These are phyloP conservation scores for Parsonsia alboflavescens DNA, from an alignment of 257 asterid species.

Conservation along the genomic window DNA sequence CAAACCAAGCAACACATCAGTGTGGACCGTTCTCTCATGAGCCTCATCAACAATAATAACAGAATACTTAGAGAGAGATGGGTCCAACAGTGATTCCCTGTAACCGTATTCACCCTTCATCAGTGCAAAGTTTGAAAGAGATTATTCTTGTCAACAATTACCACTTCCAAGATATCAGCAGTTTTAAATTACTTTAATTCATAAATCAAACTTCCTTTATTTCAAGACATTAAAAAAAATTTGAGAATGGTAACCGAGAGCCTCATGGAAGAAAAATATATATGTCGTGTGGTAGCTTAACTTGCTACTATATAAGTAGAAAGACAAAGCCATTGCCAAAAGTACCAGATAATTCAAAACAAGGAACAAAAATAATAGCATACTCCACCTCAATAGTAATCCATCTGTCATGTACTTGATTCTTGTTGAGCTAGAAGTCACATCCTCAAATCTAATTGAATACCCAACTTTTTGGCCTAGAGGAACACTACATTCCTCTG, in stretches of 20 bases:
- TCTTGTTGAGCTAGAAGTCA: conserved; percentile 69
- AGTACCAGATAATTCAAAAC: background rate
- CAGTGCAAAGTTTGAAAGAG: conserved; percentile 5
- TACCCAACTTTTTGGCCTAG: conserved; percentile 90
- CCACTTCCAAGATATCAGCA: background rate
- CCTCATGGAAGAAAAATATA: background rate
- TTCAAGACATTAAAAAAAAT: background rate
- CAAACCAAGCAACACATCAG: conserved; percentile 93
- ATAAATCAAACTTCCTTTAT: background rate
- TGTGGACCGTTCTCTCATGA: conserved; percentile 96
- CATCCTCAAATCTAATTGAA: conserved; percentile 89
- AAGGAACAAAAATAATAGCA: background rate
- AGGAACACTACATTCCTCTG: conserved; percentile 79
- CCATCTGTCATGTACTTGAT: conserved; percentile 98
- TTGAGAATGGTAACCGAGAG: background rate
- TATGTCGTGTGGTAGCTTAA: background rate
- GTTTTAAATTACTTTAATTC: background rate
- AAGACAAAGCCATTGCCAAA: background rate
- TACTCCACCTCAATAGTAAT: conserved; percentile 64
- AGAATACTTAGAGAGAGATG: conserved; percentile 78
- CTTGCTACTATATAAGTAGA: background rate
- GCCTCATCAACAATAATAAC: conserved; percentile 96
- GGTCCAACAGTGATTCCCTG: conserved; percentile 95
- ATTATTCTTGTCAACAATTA: conserved; percentile 3
- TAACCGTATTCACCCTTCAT: conserved; percentile 17